Evolutionary conservation across 129 eudicot genomes (phyloP).

Genomic region (Ambrosia trifida): DNA sequence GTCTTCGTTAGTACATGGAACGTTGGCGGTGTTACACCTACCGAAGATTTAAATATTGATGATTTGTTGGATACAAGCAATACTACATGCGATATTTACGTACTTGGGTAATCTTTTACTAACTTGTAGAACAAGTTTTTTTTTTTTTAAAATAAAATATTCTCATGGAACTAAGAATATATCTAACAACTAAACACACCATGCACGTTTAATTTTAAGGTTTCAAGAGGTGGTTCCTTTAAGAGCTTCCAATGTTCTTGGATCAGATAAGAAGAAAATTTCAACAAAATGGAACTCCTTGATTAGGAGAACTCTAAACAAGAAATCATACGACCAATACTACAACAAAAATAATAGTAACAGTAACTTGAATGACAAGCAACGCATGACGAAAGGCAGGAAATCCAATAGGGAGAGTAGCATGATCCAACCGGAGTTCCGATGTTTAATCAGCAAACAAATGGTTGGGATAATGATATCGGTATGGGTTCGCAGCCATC

Average conservation of each 20-base stretch:
- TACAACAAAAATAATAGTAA: background rate
- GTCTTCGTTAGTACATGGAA: slow-evolving; percentile 75
- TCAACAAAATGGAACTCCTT: slow-evolving; percentile 68
- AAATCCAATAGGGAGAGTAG: slow-evolving; percentile 34
- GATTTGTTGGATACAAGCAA: slow-evolving; percentile 54
- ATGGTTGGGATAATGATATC: slow-evolving; percentile 82
- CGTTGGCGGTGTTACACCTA: slow-evolving; percentile 69
- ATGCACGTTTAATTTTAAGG: slow-evolving; percentile 30
- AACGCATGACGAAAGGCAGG: slow-evolving; percentile 4
- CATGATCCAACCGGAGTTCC: slow-evolving; percentile 37
- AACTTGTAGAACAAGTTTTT: background rate
- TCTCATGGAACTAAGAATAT: background rate
- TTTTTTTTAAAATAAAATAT: background rate
- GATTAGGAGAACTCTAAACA: slow-evolving; percentile 54
- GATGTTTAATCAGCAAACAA: slow-evolving; percentile 66
- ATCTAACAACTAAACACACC: background rate
- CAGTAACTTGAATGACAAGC: slow-evolving; percentile 22
- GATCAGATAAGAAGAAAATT: slow-evolving; percentile 54
- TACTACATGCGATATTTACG: slow-evolving; percentile 59
- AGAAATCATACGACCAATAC: slow-evolving; percentile 21
- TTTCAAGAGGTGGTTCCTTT: slow-evolving; percentile 86
- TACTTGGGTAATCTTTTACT: slow-evolving; percentile 50
- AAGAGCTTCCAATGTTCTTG: slow-evolving; percentile 61
- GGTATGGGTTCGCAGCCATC: slow-evolving; percentile 77
- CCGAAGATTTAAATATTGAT: slow-evolving; percentile 51